Base-by-base conservation (phyloP, 441 rosid species). In the Mallotus repandus region DNA sequence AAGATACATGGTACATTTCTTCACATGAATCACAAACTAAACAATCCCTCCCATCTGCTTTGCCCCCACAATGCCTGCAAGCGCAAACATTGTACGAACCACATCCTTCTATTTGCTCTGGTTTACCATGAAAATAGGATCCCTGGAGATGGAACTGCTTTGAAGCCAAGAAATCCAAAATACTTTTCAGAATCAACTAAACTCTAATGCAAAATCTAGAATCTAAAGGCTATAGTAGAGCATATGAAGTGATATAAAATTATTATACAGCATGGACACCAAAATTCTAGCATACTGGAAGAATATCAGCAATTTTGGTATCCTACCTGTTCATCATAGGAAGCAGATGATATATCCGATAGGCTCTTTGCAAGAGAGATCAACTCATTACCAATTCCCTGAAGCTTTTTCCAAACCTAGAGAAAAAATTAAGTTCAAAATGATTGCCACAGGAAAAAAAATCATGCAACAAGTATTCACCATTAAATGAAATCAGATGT, bases 11-110 rank as follows among this genome's bases (percentile, higher is more conserved):
- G 81, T 87, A 90, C 79, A 85, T 82, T 71, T 86, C 91, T 81
- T 93, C 97, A 9, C 99, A 95, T 46, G 93, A 89, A 85, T 91
- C 95, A 79, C 98, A 96, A 29, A 89, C 89, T 79, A 96, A 85
- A 77, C 85, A 86, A 66, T 87, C 84, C 80, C 67, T 81, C 73
- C 80, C 91, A 66, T 82, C 89, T 76, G 94, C 94, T 63, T 85
- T 88, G 72, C 77, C 84, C 77, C 89, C 93, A 80, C 99, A 93
- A 22, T 67, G 77, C 80, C 85, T 83, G 84, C 91, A 89, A 75
- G 79, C 68, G 83, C 91, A 79, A 63, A 71, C 79, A 69, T 77
- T 83, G 77, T 71, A 74, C 48, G 68, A 77, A 60, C 77, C 70
- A 71, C 77, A 76, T 41, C 79, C 81, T 63, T 79, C 87, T 50